Conservation (phyloP, 139 green algal species). For the Auxenochlorella pyrenoidosa region DNA sequence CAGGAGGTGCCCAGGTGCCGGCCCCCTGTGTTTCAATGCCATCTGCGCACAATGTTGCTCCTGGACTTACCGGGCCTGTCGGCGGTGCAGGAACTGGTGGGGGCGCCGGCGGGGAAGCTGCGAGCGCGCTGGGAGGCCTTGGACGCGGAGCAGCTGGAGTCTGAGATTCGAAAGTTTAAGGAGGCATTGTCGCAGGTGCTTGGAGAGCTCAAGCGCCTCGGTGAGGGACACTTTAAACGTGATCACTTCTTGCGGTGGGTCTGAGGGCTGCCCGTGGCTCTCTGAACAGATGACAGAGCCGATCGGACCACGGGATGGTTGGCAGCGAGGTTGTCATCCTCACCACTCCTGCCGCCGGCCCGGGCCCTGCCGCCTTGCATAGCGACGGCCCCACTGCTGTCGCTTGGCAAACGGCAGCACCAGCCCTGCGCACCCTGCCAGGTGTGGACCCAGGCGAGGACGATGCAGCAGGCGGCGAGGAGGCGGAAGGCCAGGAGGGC, state of each 20-base stretch:
- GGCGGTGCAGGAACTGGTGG: slow-evolving; percentile 6
- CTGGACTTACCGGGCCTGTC: slow-evolving; percentile 1
- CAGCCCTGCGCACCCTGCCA: background rate
- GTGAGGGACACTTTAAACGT: background rate
- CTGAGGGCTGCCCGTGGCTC: too few relatives aligned
- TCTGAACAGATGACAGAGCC: background rate
- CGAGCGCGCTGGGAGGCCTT: slow-evolving; percentile 18
- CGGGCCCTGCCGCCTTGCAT: too few relatives aligned
- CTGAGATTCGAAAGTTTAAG: slow-evolving; percentile 35
- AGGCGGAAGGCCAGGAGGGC: slow-evolving; percentile 46
- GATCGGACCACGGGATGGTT: too few relatives aligned
- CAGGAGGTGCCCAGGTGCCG: background rate
- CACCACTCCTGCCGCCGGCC: background rate
- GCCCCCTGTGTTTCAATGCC: background rate
- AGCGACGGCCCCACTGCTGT: too few relatives aligned
- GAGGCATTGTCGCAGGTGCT: slow-evolving; percentile 23
- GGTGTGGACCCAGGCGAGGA: background rate
- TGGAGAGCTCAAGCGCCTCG: slow-evolving; percentile 13
- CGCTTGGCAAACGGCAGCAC: too few relatives aligned
- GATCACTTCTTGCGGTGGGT: too few relatives aligned
- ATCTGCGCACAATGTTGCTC: background rate
- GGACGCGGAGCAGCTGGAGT: slow-evolving; percentile 14
- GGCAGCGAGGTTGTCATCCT: too few relatives aligned
- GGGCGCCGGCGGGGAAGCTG: background rate
- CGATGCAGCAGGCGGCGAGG: slow-evolving; percentile 4